These are phyloP conservation scores for Pseudogymnoascus sp. DNA, from an alignment of 2,329 filamentous ascomycete species.

Conservation along the genomic window DNA sequence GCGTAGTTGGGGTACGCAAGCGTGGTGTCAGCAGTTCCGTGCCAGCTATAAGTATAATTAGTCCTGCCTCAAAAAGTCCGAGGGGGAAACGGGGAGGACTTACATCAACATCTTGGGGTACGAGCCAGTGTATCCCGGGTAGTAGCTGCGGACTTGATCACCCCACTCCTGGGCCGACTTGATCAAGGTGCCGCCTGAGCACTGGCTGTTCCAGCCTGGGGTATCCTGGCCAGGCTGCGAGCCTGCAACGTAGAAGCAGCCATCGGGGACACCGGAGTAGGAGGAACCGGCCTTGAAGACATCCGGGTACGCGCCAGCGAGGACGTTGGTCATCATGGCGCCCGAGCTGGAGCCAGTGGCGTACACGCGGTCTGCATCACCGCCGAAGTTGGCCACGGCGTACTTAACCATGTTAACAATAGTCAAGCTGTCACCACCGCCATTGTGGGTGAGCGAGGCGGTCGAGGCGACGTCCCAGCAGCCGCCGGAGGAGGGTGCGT, in stretches of 20 bases:
- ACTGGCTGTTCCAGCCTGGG: constrained; percentile 43
- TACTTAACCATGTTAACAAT: constrained; percentile 53
- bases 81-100: not conserved
- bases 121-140: constrained; percentile 30
- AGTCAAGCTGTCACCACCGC: constrained; percentile 46
- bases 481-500: constrained; percentile 39
- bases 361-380: constrained; percentile 42
- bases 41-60: constrained; percentile 22
- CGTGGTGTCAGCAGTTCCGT: constrained; percentile 31
- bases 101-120: constrained; percentile 31
- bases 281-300: constrained; percentile 37
- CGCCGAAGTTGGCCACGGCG: constrained; percentile 42
- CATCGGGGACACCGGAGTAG: constrained; percentile 37
- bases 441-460: constrained; percentile 44
- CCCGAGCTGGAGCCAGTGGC: constrained; percentile 42
- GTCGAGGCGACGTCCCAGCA: constrained; percentile 52
- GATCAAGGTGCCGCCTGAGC: constrained; percentile 28
- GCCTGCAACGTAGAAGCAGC: constrained; percentile 33
- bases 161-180: constrained; percentile 38
- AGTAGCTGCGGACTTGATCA: constrained; percentile 34
- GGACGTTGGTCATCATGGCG: constrained; percentile 44
- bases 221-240: constrained; percentile 33
- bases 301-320: constrained; percentile 39
- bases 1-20: constrained; percentile 32
- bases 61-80: not conserved